A percentile compares a stretch with the other conserved stretches of the same genome.
Evolutionary conservation across 2,329 filamentous ascomycete genomes (phyloP).

Genomic region (Penicillium psychrosexuale): DNA sequence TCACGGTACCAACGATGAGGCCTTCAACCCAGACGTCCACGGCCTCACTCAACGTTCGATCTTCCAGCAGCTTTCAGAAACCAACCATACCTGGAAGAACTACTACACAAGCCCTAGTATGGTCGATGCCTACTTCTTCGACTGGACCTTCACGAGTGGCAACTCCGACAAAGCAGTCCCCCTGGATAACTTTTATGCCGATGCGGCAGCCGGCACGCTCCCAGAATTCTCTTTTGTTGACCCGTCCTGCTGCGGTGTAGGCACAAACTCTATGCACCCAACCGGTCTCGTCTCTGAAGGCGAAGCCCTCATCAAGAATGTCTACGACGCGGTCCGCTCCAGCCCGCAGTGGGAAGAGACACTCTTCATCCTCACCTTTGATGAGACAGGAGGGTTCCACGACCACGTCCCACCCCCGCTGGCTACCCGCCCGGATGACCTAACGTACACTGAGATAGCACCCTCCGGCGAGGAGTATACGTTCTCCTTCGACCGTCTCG

Average conservation of each 20-base stretch:
- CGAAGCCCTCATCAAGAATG: constrained; percentile 35
- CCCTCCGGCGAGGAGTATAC: constrained; percentile 28
- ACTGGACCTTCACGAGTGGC: constrained; percentile 33
- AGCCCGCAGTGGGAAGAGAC: constrained; percentile 37
- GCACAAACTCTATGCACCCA: constrained; percentile 39
- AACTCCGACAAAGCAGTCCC: constrained; percentile 30
- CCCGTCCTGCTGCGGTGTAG: constrained; percentile 41
- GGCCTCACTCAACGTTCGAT: constrained; percentile 34
- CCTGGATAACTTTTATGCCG: constrained; percentile 34
- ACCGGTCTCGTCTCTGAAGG: constrained; percentile 36
- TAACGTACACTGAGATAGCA: constrained; percentile 34
- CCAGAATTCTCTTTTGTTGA: constrained; percentile 38
- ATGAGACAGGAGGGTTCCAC: constrained; percentile 40
- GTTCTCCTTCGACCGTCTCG: constrained; percentile 29
- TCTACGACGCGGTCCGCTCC: constrained; percentile 38
- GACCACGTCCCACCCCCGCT: constrained; percentile 38
- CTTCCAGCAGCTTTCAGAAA: constrained; percentile 41
- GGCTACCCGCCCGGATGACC: constrained; percentile 33
- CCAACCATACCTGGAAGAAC: constrained; percentile 36
- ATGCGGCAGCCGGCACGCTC: constrained; percentile 31
- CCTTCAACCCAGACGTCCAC: constrained; percentile 23
- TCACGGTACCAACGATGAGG: constrained; percentile 34
- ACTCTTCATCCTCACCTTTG: constrained; percentile 39
- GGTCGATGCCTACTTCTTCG: constrained; percentile 34
- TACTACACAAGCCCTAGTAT: constrained; percentile 29